phyloP scores from a whole-genome alignment of 352 stramenopile genomes.

The Pythium phragmiticola region DNA sequence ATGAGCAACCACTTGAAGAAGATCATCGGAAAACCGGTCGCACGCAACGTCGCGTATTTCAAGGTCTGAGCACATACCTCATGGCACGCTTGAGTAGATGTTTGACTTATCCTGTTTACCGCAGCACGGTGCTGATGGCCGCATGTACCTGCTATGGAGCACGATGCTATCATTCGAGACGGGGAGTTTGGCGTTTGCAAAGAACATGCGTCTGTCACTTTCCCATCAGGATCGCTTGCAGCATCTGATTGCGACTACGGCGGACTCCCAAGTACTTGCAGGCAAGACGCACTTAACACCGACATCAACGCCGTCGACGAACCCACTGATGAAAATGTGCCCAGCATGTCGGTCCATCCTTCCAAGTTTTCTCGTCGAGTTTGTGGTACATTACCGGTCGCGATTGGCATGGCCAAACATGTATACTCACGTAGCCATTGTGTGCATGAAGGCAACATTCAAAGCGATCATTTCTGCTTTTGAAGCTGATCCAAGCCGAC shows the following conservation, averaged over 20 bases:
- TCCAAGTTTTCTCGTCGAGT: constrained; percentile 8
- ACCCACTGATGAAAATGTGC: constrained; percentile 8
- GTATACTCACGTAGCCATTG: background rate
- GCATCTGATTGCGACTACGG: constrained; percentile 8
- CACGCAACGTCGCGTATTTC: constrained; percentile 60
- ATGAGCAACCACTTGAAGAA: constrained; percentile 54
- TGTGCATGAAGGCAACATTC: constrained; percentile 12
- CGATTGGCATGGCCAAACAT: background rate
- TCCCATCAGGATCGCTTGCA: constrained; percentile 26
- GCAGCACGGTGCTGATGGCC: constrained; percentile 39
- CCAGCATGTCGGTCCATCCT: constrained; percentile 6
- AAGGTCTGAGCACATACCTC: constrained; percentile 36
- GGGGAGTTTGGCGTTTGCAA: constrained; percentile 39
- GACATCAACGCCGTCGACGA: background rate
- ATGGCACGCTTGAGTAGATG: background rate
- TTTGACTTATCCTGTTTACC: background rate
- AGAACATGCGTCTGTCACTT: constrained; percentile 42
- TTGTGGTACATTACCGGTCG: constrained; percentile 9
- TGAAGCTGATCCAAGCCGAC: background rate
- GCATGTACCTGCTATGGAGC: constrained; percentile 71
- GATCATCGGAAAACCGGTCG: constrained; percentile 63
- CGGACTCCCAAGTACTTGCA: background rate
- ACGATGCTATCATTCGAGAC: constrained; percentile 66
- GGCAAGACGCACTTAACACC: background rate
- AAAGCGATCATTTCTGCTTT: constrained; percentile 21